Evolutionary conservation across 306 rosid species (phyloP).

Genomic region (Albizia julibrissin): DNA sequence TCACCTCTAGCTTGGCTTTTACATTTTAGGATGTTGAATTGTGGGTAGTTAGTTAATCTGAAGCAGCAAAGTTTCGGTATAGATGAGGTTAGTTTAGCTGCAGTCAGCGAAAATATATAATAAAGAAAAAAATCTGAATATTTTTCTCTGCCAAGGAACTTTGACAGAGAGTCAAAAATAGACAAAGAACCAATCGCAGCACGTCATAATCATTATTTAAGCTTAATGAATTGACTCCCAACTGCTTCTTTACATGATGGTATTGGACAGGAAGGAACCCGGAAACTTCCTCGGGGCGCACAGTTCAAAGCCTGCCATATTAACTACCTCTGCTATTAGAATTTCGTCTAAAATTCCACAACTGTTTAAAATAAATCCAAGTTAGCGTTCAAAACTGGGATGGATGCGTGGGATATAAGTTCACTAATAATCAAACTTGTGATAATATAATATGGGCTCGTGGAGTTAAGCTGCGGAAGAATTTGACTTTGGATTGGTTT

Average conservation of each 20-base stretch:
- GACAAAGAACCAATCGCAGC: slow-evolving; percentile 14
- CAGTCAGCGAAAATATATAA: neutral
- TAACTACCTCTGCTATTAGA: neutral
- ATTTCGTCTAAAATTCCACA: neutral
- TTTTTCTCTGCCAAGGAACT: slow-evolving; percentile 1
- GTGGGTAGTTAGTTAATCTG: neutral
- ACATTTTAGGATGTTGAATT: neutral
- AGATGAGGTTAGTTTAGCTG: slow-evolving; percentile 26
- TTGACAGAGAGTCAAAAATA: slow-evolving; percentile 40
- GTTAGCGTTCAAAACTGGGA: slow-evolving; percentile 29
- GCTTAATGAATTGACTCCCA: slow-evolving; percentile 15
- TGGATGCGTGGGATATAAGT: slow-evolving; percentile 31
- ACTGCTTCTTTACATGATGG: neutral
- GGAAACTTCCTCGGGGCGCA: slow-evolving; percentile 28
- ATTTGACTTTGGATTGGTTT: neutral
- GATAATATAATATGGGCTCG: neutral
- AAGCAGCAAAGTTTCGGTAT: neutral
- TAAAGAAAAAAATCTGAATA: neutral
- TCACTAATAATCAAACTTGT: neutral
- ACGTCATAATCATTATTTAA: slow-evolving; percentile 12
- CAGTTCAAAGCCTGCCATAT: slow-evolving; percentile 13
- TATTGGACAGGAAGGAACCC: neutral
- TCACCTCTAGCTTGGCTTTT: neutral
- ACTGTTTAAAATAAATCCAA: slow-evolving; percentile 13
- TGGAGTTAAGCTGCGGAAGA: neutral